Conservation (phyloP, 805 yeast genomes). For the Blastobotrys attinorum region DNA sequence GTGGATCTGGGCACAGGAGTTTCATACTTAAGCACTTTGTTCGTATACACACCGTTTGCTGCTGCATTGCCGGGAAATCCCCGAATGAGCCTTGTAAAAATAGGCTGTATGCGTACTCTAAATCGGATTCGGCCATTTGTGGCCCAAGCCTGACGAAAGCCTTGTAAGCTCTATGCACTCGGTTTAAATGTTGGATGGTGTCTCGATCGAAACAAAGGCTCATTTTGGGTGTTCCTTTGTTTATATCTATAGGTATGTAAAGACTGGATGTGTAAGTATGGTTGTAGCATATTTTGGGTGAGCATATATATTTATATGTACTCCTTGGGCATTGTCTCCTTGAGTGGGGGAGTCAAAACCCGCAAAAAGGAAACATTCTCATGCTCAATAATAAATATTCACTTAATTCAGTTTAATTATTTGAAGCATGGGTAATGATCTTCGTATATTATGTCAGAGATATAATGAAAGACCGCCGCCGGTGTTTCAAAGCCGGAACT, state of each 20-base stretch:
- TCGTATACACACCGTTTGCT: neutral
- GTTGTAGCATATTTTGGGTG: neutral
- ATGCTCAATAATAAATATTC: too few relatives aligned
- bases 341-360: too few relatives aligned
- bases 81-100: slow-evolving; percentile 6
- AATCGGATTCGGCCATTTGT: neutral
- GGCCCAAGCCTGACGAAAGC: neutral
- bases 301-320: neutral
- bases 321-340: too few relatives aligned
- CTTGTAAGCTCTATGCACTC: slow-evolving; percentile 3
- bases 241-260: neutral
- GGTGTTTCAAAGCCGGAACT: too few relatives aligned
- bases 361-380: too few relatives aligned
- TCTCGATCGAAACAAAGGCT: slow-evolving; percentile 1
- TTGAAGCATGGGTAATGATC: too few relatives aligned
- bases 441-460: too few relatives aligned
- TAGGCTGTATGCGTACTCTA: slow-evolving; percentile 3
- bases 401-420: too few relatives aligned
- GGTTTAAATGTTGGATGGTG: slow-evolving; percentile 2
- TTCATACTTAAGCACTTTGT: slow-evolving; percentile 2
- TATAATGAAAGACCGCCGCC: too few relatives aligned
- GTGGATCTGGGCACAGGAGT: slow-evolving; percentile 1
- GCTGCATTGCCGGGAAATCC: neutral
- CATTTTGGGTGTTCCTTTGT: too few relatives aligned
- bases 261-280: neutral